These are phyloP conservation scores for Tuber microsphaerosporum DNA, from an alignment of 495 filamentous ascomycete genomes.

Conservation along the genomic window DNA sequence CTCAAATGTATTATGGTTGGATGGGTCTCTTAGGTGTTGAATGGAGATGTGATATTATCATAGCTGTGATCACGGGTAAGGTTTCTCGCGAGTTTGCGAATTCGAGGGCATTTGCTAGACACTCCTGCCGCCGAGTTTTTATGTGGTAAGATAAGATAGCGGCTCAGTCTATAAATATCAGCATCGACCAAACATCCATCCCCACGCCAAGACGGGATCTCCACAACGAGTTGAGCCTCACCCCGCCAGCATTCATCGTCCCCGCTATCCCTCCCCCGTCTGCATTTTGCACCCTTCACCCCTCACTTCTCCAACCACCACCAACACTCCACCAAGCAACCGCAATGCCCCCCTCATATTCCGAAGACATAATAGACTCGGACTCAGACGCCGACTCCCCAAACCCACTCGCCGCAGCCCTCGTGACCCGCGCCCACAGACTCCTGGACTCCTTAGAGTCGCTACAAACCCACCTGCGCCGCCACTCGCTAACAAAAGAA, in stretches of 20 bases:
- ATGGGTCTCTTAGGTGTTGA: neutral
- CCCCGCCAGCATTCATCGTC: constrained; percentile 4
- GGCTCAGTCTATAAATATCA: neutral
- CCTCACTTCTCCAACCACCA: neutral
- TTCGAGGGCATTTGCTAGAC: neutral
- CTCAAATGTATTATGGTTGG: neutral
- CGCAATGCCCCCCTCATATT: neutral
- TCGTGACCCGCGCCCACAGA: constrained; percentile 30
- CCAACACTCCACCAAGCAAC: neutral
- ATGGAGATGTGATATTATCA: constrained; percentile 1
- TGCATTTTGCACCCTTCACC: neutral
- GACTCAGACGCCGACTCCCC: neutral
- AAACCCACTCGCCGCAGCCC: constrained; percentile 35
- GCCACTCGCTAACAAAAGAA: constrained; percentile 29
- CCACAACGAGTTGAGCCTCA: constrained; percentile 15
- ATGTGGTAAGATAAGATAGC: neutral
- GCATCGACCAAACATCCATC: neutral
- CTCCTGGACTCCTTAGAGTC: constrained; percentile 37
- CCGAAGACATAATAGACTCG: neutral
- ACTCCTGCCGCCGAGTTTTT: neutral
- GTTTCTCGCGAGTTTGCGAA: neutral
- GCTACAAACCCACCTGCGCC: constrained; percentile 30
- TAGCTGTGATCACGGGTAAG: neutral
- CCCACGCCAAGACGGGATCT: neutral
- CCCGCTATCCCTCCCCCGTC: neutral